Evolutionary conservation across 257 asterid species (phyloP).

Genomic region (Solanum gandarillasii): DNA sequence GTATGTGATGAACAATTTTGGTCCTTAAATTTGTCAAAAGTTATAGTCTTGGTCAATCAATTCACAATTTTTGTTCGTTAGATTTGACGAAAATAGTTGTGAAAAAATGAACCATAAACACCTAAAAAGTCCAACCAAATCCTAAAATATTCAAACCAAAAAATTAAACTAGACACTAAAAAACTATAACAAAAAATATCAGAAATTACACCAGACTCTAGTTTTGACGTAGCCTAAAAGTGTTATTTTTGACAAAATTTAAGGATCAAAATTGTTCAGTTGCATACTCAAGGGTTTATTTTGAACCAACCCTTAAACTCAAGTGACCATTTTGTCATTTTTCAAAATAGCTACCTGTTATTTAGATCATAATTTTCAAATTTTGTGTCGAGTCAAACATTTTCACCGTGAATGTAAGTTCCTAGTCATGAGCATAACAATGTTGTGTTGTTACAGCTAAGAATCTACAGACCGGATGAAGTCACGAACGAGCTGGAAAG

Average conservation of each 20-base stretch:
- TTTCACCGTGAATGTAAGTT: not conserved
- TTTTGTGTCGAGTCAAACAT: rapidly evolving
- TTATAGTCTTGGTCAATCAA: not conserved
- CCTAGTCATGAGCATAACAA: not conserved
- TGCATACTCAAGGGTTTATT: not conserved
- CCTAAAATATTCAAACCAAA: not conserved
- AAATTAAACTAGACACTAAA: not conserved
- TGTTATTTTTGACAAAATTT: not conserved
- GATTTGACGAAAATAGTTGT: not conserved
- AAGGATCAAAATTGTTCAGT: not conserved
- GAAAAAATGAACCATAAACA: not conserved
- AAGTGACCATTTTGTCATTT: not conserved
- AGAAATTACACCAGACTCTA: not conserved
- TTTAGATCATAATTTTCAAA: not conserved
- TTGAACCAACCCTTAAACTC: not conserved
- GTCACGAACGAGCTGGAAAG: slow-evolving; percentile 73
- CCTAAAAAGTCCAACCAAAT: not conserved
- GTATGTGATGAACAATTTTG: not conserved
- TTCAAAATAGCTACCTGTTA: not conserved
- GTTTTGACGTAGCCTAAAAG: not conserved
- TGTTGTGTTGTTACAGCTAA: slow-evolving; percentile 33
- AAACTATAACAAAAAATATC: not conserved
- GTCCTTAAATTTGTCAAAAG: not conserved
- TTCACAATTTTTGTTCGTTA: not conserved
- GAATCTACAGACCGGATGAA: slow-evolving; percentile 57